phyloP scores from a whole-genome alignment of 169 alveolate genomes.

The Cytauxzoon felis region DNA sequence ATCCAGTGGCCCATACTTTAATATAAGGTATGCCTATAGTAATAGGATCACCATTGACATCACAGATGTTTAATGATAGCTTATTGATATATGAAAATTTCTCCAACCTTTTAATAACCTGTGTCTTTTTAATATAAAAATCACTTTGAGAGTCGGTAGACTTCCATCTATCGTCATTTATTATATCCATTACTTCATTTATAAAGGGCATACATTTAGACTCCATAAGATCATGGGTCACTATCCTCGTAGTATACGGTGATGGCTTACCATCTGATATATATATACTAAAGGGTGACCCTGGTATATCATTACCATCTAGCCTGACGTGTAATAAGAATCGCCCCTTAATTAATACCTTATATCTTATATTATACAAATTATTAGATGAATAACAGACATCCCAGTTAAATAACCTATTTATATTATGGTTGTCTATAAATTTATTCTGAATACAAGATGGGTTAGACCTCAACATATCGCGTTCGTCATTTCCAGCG shows the following conservation, averaged over 20 bases:
- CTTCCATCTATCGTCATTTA: slow-evolving; percentile 15
- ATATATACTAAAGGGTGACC: slow-evolving; percentile 54
- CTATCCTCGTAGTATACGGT: slow-evolving; percentile 24
- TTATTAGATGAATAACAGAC: slow-evolving; percentile 34
- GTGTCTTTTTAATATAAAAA: neutral
- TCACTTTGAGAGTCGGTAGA: neutral
- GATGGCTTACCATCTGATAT: slow-evolving; percentile 42
- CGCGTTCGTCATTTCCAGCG: slow-evolving; percentile 41
- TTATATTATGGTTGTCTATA: slow-evolving; percentile 36
- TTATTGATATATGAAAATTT: slow-evolving; percentile 18
- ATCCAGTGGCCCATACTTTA: slow-evolving; percentile 50
- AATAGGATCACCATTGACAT: slow-evolving; percentile 36
- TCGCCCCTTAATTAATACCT: slow-evolving; percentile 29
- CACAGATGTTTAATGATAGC: slow-evolving; percentile 28
- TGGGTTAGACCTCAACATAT: slow-evolving; percentile 19
- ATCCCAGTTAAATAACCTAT: slow-evolving; percentile 50
- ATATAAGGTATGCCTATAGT: slow-evolving; percentile 30
- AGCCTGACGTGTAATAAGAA: slow-evolving; percentile 44
- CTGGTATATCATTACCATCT: slow-evolving; percentile 54
- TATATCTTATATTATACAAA: slow-evolving; percentile 42
- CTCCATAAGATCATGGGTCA: neutral
- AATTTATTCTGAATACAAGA: slow-evolving; percentile 24
- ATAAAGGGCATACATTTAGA: slow-evolving; percentile 46
- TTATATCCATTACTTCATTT: slow-evolving; percentile 18
- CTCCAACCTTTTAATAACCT: slow-evolving; percentile 14